Percentiles rank a stretch among this genome's conserved stretches.
Evolutionary conservation across 1,139 yeast genomes (phyloP).

Genomic region (Saccharomyces pastorianus): DNA sequence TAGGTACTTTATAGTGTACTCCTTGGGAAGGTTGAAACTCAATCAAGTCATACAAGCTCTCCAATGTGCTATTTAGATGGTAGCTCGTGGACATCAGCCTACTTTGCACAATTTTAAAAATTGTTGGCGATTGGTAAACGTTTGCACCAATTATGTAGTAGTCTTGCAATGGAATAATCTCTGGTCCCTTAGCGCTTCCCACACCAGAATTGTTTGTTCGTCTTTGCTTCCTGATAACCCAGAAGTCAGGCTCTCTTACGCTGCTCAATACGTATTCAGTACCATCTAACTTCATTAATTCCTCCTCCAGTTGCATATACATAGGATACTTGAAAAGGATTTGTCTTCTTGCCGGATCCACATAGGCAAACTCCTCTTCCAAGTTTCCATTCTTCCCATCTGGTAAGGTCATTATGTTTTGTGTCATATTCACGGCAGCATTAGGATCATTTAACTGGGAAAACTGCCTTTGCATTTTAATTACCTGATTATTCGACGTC

Average conservation of each 20-base stretch:
- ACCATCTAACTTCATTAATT: conserved; percentile 73
- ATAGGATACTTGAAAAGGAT: conserved; percentile 25
- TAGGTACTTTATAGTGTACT: conserved; percentile 19
- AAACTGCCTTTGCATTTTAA: conserved; percentile 91
- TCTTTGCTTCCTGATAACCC: conserved; percentile 81
- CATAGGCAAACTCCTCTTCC: conserved; percentile 12
- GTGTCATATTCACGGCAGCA: conserved; percentile 8
- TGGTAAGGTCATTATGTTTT: conserved; percentile 2
- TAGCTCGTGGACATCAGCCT: conserved; percentile 37
- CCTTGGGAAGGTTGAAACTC: conserved; percentile 32
- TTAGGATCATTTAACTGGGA: conserved; percentile 18
- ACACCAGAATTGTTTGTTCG: conserved; percentile 33
- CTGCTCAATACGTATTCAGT: conserved; percentile 70
- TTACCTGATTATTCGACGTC: conserved; percentile 85
- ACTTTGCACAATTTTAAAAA: conserved; percentile 48
- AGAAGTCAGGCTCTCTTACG: conserved; percentile 80
- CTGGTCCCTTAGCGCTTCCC: conserved; percentile 11
- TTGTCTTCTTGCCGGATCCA: conserved; percentile 22
- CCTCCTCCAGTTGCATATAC: conserved; percentile 37
- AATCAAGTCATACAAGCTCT: conserved; percentile 20
- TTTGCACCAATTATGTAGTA: conserved; percentile 88
- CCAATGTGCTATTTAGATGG: conserved; percentile 23
- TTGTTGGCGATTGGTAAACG: conserved; percentile 80
- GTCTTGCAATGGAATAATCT: conserved; percentile 52
- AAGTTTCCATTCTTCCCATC: neutral